phyloP scores from a whole-genome alignment of 768 basidiomycete species.

The Russula sp. region DNA sequence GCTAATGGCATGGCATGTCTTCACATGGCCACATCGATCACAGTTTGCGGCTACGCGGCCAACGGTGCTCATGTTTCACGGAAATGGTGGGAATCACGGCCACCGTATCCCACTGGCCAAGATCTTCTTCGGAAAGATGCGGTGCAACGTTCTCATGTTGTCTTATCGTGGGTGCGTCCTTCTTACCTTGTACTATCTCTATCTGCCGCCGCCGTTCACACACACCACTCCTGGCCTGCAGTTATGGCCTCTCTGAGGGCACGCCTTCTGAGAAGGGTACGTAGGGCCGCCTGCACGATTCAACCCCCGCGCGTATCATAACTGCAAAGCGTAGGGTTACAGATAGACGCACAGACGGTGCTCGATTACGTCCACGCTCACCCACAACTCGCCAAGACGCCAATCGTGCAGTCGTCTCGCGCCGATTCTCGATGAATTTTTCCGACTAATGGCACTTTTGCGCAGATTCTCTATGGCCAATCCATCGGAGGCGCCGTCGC shows the following conservation, averaged over 20 bases:
- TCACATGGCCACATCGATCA: too few relatives aligned
- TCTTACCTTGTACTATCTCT: too few relatives aligned
- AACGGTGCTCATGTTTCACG: slow-evolving; percentile 90
- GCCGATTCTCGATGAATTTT: too few relatives aligned
- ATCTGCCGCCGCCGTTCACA: neutral
- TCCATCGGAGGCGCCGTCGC: slow-evolving; percentile 91
- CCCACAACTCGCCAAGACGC: slow-evolving; percentile 54
- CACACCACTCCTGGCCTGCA: slow-evolving; percentile 26
- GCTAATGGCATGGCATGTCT: too few relatives aligned
- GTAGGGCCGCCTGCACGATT: slow-evolving; percentile 6
- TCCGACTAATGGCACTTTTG: neutral
- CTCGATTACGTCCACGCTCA: slow-evolving; percentile 68
- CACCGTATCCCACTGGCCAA: slow-evolving; percentile 85
- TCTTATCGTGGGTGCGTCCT: slow-evolving; percentile 79
- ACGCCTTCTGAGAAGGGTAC: slow-evolving; percentile 77
- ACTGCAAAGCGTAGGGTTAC: slow-evolving; percentile 45
- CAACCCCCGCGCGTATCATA: neutral
- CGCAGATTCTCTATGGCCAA: slow-evolving; percentile 73
- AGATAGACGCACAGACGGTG: slow-evolving; percentile 77
- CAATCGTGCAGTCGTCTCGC: slow-evolving; percentile 43
- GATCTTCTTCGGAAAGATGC: slow-evolving; percentile 72
- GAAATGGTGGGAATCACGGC: slow-evolving; percentile 80
- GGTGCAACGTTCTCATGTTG: slow-evolving; percentile 91
- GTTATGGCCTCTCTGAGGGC: slow-evolving; percentile 87
- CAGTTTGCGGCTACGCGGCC: slow-evolving; percentile 53